phyloP scores from a whole-genome alignment of 1,284 basidiomycete genomes.

The Tremellales sp. region DNA sequence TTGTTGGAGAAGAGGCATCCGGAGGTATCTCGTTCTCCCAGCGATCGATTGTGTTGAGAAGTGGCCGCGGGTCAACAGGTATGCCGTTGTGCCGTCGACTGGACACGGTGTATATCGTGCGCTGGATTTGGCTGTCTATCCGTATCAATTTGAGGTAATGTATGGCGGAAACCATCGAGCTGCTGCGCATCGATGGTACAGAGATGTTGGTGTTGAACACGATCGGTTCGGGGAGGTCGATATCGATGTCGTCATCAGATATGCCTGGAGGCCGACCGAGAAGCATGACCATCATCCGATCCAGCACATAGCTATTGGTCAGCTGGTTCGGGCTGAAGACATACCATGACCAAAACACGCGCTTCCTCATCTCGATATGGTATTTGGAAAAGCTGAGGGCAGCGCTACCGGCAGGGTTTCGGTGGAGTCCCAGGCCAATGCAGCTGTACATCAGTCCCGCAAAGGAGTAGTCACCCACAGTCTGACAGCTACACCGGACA shows the following conservation, averaged over 20 bases:
- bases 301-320: slow-evolving; percentile 15
- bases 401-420: slow-evolving; percentile 7
- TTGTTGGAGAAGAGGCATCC: slow-evolving; percentile 5
- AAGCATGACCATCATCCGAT: slow-evolving; percentile 19
- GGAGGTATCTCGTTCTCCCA: slow-evolving; percentile 19
- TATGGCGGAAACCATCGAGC: slow-evolving; percentile 18
- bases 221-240: slow-evolving; percentile 12
- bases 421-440: slow-evolving; percentile 19
- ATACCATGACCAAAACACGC: slow-evolving; percentile 26
- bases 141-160: slow-evolving; percentile 24
- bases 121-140: slow-evolving; percentile 24
- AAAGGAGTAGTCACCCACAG: slow-evolving; percentile 6
- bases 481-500: slow-evolving; percentile 19
- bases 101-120: slow-evolving; percentile 14
- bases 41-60: slow-evolving; percentile 12
- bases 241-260: slow-evolving; percentile 24
- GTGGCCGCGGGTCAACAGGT: slow-evolving; percentile 5
- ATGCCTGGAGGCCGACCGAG: slow-evolving; percentile 22
- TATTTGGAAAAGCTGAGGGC: slow-evolving; percentile 10
- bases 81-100: background rate
- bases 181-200: slow-evolving; percentile 1
- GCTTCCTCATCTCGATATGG: slow-evolving; percentile 20
- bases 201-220: background rate
- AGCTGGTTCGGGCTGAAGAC: background rate
- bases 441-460: slow-evolving; percentile 8